Conservation (phyloP, 2,329 filamentous ascomycete species). For the Monilinia fructicola region DNA sequence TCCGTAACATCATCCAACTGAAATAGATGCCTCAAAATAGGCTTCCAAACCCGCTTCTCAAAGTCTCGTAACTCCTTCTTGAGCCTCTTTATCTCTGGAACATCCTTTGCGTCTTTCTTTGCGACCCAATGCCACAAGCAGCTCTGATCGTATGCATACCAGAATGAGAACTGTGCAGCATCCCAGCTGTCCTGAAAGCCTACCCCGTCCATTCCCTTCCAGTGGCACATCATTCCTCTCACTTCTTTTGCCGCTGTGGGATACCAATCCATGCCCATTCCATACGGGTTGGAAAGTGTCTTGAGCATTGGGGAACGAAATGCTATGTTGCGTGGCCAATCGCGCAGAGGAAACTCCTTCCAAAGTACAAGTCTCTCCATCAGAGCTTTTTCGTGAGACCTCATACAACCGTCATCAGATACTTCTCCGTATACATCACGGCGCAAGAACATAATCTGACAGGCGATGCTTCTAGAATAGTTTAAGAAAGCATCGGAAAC, state of each 20-base stretch:
- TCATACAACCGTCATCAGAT: too few relatives aligned
- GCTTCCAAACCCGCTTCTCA: background rate
- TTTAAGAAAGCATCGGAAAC: background rate
- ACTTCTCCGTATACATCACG: background rate
- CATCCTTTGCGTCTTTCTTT: background rate
- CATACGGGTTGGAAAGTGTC: background rate
- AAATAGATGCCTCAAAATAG: background rate
- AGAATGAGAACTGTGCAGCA: background rate
- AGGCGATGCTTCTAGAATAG: background rate
- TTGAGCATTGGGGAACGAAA: background rate
- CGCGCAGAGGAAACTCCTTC: background rate
- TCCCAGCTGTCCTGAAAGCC: background rate
- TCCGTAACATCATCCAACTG: background rate
- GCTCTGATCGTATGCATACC: background rate
- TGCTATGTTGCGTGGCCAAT: background rate
- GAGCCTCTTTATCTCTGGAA: background rate
- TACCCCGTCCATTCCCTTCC: background rate
- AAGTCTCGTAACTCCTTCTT: background rate
- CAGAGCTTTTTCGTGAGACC: background rate
- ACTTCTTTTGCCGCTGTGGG: background rate
- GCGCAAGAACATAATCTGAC: background rate
- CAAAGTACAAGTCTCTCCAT: background rate
- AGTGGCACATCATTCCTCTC: background rate
- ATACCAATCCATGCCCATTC: conserved; percentile 15
- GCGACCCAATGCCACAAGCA: background rate